These are phyloP conservation scores for Rubia peregrina DNA, from an alignment of 305 asterid species.

Conservation along the genomic window DNA sequence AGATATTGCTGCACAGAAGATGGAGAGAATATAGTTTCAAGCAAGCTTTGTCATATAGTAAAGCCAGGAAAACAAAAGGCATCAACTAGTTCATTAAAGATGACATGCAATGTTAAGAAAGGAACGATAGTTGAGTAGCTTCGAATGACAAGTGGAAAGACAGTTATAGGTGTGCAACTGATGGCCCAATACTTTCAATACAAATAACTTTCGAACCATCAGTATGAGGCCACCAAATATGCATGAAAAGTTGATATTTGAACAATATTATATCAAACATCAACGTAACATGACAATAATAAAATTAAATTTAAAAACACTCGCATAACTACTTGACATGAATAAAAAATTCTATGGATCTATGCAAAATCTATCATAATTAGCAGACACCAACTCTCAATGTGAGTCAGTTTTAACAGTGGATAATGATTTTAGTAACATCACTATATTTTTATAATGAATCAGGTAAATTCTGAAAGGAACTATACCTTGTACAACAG, in stretches of 20 bases:
- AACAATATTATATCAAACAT: not conserved
- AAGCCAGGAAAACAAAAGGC: not conserved
- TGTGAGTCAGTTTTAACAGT: not conserved
- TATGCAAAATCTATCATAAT: not conserved
- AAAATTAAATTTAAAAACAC: not conserved
- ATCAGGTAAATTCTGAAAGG: not conserved
- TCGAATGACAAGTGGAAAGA: not conserved
- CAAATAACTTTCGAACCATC: not conserved
- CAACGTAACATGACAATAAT: not conserved
- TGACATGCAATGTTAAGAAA: not conserved
- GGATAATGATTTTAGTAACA: not conserved
- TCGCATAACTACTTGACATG: not conserved
- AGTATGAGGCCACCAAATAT: not conserved
- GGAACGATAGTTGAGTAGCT: not conserved
- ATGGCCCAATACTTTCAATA: not conserved
- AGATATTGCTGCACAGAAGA: slow-evolving; percentile 54
- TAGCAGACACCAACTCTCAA: not conserved
- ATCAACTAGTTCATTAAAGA: slow-evolving; percentile 1
- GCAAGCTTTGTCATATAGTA: slow-evolving; percentile 4
- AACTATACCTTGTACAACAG: slow-evolving; percentile 70
- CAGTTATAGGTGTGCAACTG: not conserved
- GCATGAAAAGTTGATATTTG: not conserved
- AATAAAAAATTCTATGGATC: not conserved
- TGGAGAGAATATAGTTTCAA: slow-evolving; percentile 10
- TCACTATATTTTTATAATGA: not conserved